Base-by-base conservation (phyloP, 129 eudicot genomes). In the Lactuca saligna region DNA sequence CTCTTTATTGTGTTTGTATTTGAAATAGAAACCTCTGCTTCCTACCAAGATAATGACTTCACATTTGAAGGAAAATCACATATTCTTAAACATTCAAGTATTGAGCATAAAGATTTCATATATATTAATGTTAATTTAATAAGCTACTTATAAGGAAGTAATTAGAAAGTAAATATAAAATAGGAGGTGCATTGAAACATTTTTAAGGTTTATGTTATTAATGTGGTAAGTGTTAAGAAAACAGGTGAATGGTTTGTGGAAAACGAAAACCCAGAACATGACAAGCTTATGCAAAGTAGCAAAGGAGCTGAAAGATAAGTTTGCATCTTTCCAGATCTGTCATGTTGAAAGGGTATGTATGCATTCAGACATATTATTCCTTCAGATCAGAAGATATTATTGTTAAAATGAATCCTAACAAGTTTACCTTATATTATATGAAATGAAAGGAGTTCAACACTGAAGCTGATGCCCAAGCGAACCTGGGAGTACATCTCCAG, bases 381-480 rank as follows among this genome's bases (percentile, higher is more conserved):
- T 69, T 34, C 62, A 35, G 39, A 34, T 12, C 37, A 6, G 20
- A 46, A 25, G 29, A 25, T 25, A 25, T 25, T 39, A 12, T 46
- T 46, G 5, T 46, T 4, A 4, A 46, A 11, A 2, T 3, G 51
- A 46, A 46, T 11, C 51, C 3, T 46, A 46, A 46, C 15, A 46
- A 46, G n/a, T 46, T 46, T 46, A 1, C 9, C 3, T 12, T 46
- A 10, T 46, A 13, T 3, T 25, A 25, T 25, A 25, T 25, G 29
- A 25, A 25, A 25, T 10, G 1, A 46, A 46, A 93, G 99, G 93
- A 83, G 25, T 81, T 71, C 70, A 94, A 89, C 81, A 73, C 85
- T 14, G 97, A 85, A 58, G 99, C 99, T 31, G 99, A 94, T 75
- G 85, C 87, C 55, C 97, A 94, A 76, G 99, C 97, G 48, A 89